phyloP scores from a whole-genome alignment of 163 green algal genomes.

The Trebouxia gelatinosa region DNA sequence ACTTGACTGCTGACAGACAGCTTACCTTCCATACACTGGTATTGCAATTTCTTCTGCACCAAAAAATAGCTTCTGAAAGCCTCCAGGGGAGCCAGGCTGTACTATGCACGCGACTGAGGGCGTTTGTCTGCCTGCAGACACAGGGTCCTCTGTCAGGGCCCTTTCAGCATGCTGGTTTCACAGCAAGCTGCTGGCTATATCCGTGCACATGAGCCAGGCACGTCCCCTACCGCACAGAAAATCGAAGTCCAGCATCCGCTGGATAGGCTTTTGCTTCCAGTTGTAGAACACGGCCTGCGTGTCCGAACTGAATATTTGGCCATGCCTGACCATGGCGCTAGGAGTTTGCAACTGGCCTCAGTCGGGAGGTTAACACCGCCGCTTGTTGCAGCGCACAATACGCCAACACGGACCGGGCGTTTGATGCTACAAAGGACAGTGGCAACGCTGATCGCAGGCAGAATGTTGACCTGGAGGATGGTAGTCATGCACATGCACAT shows the following conservation, averaged over 20 bases:
- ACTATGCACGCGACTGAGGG: conserved; percentile 89
- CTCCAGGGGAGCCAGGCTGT: conserved; percentile 73
- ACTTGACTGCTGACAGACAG: background rate
- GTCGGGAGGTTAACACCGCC: background rate
- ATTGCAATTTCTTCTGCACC: conserved; percentile 90
- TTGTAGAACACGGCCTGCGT: conserved; percentile 95
- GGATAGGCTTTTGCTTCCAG: conserved; percentile 76
- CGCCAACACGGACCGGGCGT: too few species aligned
- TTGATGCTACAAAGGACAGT: too few species aligned
- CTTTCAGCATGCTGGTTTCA: background rate
- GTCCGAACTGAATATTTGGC: conserved; percentile 79
- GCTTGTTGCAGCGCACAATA: too few species aligned
- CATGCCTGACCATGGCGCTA: conserved; percentile 43
- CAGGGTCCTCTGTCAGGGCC: background rate
- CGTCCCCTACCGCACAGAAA: conserved; percentile 81
- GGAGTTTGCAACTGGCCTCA: too few species aligned
- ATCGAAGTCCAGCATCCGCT: conserved; percentile 97
- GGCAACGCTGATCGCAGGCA: too few species aligned
- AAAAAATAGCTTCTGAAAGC: conserved; percentile 97
- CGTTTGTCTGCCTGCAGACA: conserved; percentile 66
- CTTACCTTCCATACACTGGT: conserved; percentile 72
- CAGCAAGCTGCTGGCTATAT: background rate
- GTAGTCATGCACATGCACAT: too few species aligned
- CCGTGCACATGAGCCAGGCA: background rate
- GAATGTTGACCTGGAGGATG: too few species aligned